These are phyloP conservation scores for Acorus calamus DNA, from an alignment of 106 monocot species.

Conservation along the genomic window DNA sequence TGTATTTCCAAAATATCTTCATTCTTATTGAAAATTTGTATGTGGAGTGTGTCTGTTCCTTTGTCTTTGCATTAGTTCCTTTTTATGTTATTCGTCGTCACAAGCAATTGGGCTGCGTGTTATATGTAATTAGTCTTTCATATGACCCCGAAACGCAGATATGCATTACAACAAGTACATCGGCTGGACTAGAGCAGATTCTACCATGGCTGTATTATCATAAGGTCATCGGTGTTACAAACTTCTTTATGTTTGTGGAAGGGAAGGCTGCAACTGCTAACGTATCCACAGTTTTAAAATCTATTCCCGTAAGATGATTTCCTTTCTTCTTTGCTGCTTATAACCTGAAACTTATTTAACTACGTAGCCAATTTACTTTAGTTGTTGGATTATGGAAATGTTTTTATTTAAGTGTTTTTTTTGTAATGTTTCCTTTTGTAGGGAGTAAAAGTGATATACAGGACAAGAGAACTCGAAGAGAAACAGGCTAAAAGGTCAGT, in stretches of 20 bases:
- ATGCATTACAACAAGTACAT: conserved; percentile 83
- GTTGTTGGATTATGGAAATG: background rate
- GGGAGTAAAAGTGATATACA: conserved; percentile 87
- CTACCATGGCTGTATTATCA: conserved; percentile 95
- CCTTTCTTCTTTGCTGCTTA: background rate
- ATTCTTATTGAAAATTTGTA: too few species aligned
- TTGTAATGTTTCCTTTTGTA: conserved; percentile 7
- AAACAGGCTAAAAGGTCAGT: conserved; percentile 75
- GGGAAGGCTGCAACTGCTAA: conserved; percentile 78
- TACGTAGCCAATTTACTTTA: background rate
- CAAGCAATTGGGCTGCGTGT: too few species aligned
- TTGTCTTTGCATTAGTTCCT: too few species aligned
- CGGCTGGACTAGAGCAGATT: conserved; percentile 86
- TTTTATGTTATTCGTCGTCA: too few species aligned
- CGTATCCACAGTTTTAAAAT: conserved; percentile 56
- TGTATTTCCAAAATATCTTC: too few species aligned
- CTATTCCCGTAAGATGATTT: conserved; percentile 66
- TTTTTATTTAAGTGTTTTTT: background rate
- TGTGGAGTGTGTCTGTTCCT: too few species aligned
- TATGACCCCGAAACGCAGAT: conserved; percentile 32
- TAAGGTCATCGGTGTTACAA: conserved; percentile 71
- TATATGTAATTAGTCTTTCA: too few species aligned
- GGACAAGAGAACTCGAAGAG: conserved; percentile 79
- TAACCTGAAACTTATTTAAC: background rate
- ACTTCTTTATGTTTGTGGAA: conserved; percentile 87